A percentile compares a stretch with the other conserved stretches of the same genome.
Evolutionary conservation across 768 basidiomycete species (phyloP).

Genomic region (Filobasidium floriforme): DNA sequence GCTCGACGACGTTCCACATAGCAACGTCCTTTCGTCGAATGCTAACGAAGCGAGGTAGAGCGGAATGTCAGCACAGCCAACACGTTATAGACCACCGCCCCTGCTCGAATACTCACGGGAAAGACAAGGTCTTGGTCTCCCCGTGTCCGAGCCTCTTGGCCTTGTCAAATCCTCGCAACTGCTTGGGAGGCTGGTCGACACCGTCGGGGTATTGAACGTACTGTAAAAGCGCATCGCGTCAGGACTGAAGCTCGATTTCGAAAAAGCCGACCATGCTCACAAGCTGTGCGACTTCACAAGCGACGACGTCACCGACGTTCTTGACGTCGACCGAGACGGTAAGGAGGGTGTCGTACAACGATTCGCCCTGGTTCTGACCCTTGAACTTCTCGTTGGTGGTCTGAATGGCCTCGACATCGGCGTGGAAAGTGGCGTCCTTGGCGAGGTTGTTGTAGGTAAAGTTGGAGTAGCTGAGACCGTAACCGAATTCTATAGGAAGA

Average conservation of each 20-base stretch:
- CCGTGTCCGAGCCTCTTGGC: slow-evolving; percentile 32
- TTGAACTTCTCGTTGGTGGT: slow-evolving; percentile 41
- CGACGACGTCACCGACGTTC: slow-evolving; percentile 42
- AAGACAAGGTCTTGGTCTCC: slow-evolving; percentile 29
- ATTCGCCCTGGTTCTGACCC: slow-evolving; percentile 27
- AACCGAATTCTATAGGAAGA: slow-evolving; percentile 38
- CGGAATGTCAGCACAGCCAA: background rate
- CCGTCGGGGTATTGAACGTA: slow-evolving; percentile 25
- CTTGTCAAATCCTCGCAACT: slow-evolving; percentile 44
- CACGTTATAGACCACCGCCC: background rate
- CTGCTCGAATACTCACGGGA: slow-evolving; percentile 22
- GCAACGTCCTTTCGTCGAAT: slow-evolving; percentile 35
- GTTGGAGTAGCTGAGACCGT: slow-evolving; percentile 41
- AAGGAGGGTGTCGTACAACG: slow-evolving; percentile 42
- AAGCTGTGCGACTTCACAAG: slow-evolving; percentile 45
- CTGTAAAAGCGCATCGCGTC: background rate
- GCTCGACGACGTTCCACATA: slow-evolving; percentile 67
- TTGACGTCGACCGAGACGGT: slow-evolving; percentile 38
- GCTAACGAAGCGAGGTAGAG: background rate
- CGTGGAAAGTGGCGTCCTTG: slow-evolving; percentile 26
- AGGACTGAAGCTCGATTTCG: background rate
- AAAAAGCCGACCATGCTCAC: slow-evolving; percentile 11
- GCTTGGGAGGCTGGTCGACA: slow-evolving; percentile 37
- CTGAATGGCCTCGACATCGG: slow-evolving; percentile 37
- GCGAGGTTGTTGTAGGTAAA: slow-evolving; percentile 36